Conservation (phyloP, 1,284 basidiomycete genomes). For the Microbotryum intermedium region DNA sequence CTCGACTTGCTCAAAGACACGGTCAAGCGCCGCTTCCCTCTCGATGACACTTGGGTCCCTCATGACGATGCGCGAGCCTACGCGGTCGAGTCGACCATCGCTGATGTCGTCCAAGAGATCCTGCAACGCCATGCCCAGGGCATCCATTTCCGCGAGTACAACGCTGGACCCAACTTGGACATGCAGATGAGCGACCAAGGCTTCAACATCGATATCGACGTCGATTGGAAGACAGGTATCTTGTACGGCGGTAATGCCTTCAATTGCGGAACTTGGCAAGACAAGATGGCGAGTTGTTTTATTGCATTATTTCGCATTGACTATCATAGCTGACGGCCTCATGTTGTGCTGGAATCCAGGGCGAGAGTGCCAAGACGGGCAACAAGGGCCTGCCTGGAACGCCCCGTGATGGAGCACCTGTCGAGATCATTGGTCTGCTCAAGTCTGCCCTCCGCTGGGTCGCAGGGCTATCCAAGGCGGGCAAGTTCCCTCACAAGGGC, state of each 20-base stretch:
- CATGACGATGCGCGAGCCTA: conserved; percentile 85
- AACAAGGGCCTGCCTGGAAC: conserved; percentile 92
- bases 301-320: background rate
- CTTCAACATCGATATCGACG: conserved; percentile 85
- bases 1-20: conserved; percentile 66
- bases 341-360: conserved; percentile 41
- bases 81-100: conserved; percentile 66
- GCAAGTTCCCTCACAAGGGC: conserved; percentile 81
- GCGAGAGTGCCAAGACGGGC: conserved; percentile 78
- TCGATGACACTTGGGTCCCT: conserved; percentile 83
- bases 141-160: conserved; percentile 90
- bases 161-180: conserved; percentile 90
- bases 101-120: conserved; percentile 92
- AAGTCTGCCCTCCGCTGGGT: conserved; percentile 92
- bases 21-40: conserved; percentile 84
- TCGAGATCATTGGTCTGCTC: conserved; percentile 88
- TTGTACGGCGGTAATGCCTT: conserved; percentile 76
- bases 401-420: conserved; percentile 86
- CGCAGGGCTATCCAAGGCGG: conserved; percentile 54
- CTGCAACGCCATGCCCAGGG: conserved; percentile 86
- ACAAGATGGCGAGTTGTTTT: conserved; percentile 30
- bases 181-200: conserved; percentile 89
- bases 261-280: conserved; percentile 38
- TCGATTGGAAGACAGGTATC: conserved; percentile 90
- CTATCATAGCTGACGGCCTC: background rate